Evolutionary conservation across 768 basidiomycete genomes (phyloP).

Genomic region (Boletus fagicola): DNA sequence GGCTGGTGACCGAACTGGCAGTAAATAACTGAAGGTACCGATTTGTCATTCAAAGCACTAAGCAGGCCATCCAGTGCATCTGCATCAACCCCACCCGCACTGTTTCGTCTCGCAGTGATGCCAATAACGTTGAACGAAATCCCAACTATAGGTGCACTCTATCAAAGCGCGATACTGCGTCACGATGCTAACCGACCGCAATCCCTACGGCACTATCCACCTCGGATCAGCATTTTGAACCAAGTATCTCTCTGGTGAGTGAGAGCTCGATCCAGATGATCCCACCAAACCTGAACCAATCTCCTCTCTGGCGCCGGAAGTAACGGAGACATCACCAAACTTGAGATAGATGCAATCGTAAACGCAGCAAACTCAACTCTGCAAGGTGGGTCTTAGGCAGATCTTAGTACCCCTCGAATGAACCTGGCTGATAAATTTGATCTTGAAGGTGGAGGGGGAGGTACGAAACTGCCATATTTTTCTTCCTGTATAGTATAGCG

Average conservation of each 20-base stretch:
- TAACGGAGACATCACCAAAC: constrained; percentile 74
- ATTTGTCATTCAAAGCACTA: too few species aligned
- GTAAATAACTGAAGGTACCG: not conserved
- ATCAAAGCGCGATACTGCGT: constrained; percentile 41
- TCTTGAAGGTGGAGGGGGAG: constrained; percentile 71
- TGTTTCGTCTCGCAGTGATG: constrained; percentile 4
- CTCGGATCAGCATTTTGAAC: constrained; percentile 42
- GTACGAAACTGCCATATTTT: constrained; percentile 36
- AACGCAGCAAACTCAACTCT: constrained; percentile 79
- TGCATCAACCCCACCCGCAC: not conserved
- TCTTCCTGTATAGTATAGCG: not conserved
- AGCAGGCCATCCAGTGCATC: not conserved
- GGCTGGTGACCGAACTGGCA: too few species aligned
- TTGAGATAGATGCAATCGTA: constrained; percentile 72
- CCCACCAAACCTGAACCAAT: not conserved
- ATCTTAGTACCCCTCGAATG: not conserved
- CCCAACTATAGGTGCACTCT: constrained; percentile 55
- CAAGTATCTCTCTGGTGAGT: constrained; percentile 70
- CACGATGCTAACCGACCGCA: constrained; percentile 31
- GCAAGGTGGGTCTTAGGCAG: constrained; percentile 46
- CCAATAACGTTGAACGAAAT: constrained; percentile 43
- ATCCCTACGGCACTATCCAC: constrained; percentile 29
- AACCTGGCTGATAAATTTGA: not conserved
- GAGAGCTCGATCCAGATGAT: not conserved
- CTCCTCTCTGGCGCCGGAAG: constrained; percentile 36